Conservation (phyloP, 2,329 filamentous ascomycete species). For the Helminthosporium solani region DNA sequence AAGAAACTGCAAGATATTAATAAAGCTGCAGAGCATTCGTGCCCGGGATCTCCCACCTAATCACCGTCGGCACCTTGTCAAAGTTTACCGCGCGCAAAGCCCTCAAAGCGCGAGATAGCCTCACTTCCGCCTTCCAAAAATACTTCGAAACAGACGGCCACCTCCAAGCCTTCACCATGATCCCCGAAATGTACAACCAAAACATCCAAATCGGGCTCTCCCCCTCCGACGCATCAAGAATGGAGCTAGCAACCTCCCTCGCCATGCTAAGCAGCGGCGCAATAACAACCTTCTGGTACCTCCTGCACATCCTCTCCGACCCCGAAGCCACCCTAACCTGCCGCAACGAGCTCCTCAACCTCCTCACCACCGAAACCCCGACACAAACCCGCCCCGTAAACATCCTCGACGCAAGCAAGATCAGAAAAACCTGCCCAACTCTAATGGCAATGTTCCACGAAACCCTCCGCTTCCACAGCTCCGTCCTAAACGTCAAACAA, state of each 20-base stretch:
- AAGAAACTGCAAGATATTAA: constrained; percentile 10
- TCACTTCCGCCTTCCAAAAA: constrained; percentile 37
- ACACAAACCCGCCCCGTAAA: constrained; percentile 3
- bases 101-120: constrained; percentile 33
- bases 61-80: constrained; percentile 19
- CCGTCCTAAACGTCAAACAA: constrained; percentile 41
- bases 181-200: constrained; percentile 40
- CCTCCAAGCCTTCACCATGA: constrained; percentile 42
- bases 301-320: constrained; percentile 42
- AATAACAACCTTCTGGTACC: constrained; percentile 45
- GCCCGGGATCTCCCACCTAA: constrained; percentile 25
- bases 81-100: constrained; percentile 36
- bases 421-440: constrained; percentile 43
- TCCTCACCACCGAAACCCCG: constrained; percentile 3
- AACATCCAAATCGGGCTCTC: constrained; percentile 35
- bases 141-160: constrained; percentile 47
- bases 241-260: constrained; percentile 46
- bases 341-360: constrained; percentile 31
- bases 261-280: constrained; percentile 46
- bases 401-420: constrained; percentile 32
- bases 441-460: constrained; percentile 47
- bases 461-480: constrained; percentile 43
- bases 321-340: constrained; percentile 28
- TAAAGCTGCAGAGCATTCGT: constrained; percentile 20
- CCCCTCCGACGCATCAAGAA: constrained; percentile 42